A percentile compares a stretch with the other conserved stretches of the same genome.
Conservation (phyloP, 495 filamentous ascomycete genomes). For the Talaromyces ruber region DNA sequence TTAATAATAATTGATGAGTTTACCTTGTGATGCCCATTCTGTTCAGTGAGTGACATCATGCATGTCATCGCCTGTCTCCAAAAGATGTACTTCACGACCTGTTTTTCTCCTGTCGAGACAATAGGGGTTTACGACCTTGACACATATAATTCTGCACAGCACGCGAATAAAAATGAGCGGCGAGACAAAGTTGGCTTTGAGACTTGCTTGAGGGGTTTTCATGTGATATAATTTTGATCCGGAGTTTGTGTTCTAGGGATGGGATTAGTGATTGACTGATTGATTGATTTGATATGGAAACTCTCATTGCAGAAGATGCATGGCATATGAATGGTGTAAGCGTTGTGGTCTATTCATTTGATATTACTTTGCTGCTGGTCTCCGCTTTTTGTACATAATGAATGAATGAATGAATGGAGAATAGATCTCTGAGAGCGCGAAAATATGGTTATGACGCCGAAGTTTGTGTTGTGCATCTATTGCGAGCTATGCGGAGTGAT, state of each 20-base stretch:
- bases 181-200: not conserved
- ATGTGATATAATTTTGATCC: not conserved
- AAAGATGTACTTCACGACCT: not conserved
- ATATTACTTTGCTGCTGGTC: not conserved
- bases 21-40: not conserved
- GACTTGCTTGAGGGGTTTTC: not conserved
- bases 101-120: not conserved
- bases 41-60: not conserved
- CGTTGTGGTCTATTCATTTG: not conserved
- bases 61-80: not conserved
- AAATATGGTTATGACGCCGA: no score
- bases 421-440: not conserved
- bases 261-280: not conserved
- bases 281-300: not conserved
- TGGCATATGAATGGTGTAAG: not conserved
- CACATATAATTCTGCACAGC: not conserved
- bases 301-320: not conserved
- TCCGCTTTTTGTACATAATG: not conserved
- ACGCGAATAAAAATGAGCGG: not conserved
- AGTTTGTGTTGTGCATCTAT: no score
- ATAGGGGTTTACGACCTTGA: not conserved
- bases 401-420: not conserved
- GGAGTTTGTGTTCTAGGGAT: not conserved
- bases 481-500: no score
- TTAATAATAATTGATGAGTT: not conserved